Percentiles rank a stretch among this genome's conserved stretches.
Evolutionary conservation across 148 eudicot genomes (phyloP).

Genomic region (Diospyros kaki): DNA sequence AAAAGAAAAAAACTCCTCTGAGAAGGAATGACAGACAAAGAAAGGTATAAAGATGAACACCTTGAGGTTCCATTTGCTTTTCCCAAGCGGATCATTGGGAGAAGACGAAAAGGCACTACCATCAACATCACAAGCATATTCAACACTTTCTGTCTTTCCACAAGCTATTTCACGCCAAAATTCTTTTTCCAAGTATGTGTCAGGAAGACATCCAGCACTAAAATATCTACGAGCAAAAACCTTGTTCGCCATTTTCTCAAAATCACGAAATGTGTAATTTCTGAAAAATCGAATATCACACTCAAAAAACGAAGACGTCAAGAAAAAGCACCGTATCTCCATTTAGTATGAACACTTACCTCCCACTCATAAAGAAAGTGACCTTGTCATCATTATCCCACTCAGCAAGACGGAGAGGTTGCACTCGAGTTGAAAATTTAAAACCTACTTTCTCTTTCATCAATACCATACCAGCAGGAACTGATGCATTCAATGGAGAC

Average conservation of each 20-base stretch:
- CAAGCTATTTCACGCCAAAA: conserved; percentile 96
- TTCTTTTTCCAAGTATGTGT: conserved; percentile 81
- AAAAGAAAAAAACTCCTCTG: too few species aligned
- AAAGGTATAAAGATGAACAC: conserved; percentile 33
- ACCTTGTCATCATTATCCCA: conserved; percentile 95
- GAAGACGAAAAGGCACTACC: conserved; percentile 99
- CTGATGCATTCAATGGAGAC: conserved; percentile 76
- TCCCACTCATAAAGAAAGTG: conserved; percentile 96
- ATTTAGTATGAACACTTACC: conserved; percentile 38
- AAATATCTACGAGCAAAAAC: conserved; percentile 80
- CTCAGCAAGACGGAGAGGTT: conserved; percentile 94
- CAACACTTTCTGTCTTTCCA: conserved; percentile 92
- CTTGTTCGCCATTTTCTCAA: conserved; percentile 98
- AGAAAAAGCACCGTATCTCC: conserved; percentile 5
- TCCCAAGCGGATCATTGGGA: conserved; percentile 79
- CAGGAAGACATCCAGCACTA: conserved; percentile 86
- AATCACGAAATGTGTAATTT: conserved; percentile 87
- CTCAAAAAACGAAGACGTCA: conserved; percentile 19
- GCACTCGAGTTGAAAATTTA: conserved; percentile 91
- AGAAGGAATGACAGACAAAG: conserved; percentile 11
- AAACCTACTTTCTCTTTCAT: conserved; percentile 88
- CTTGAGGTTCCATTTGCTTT: conserved; percentile 97
- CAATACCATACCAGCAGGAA: conserved; percentile 90
- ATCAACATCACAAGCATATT: conserved; percentile 99
- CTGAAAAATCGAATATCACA: conserved; percentile 41